Conservation (phyloP, 129 eudicot species). For the Deinandra increscens region DNA sequence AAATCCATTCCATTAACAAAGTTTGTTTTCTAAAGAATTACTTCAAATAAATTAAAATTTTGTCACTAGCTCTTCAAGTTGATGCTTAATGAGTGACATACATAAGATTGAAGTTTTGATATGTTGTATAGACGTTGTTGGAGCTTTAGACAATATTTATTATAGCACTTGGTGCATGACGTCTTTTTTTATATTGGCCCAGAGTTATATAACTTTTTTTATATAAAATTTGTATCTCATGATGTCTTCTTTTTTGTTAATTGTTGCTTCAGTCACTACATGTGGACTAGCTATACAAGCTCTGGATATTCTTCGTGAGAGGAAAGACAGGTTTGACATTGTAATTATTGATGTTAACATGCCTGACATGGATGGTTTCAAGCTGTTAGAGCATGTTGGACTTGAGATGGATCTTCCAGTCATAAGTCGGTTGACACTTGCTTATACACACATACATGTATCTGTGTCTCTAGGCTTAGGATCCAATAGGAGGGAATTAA, state of each 20-base stretch:
- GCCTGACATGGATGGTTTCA: slow-evolving; percentile 99
- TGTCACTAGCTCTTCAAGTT: not conserved
- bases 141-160: not conserved
- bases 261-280: too few species aligned
- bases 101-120: not conserved
- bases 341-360: slow-evolving; percentile 95
- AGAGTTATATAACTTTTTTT: too few species aligned
- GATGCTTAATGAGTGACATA: not conserved
- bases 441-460: not conserved
- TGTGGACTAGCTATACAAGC: slow-evolving; percentile 83
- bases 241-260: too few species aligned
- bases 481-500: too few species aligned
- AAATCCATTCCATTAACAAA: too few species aligned
- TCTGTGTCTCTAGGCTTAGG: not conserved
- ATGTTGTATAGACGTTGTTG: not conserved
- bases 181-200: too few species aligned
- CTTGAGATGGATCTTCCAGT: slow-evolving; percentile 99
- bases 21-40: not conserved
- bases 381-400: slow-evolving; percentile 95
- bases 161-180: too few species aligned
- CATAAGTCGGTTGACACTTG: slow-evolving; percentile 56
- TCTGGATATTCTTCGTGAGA: slow-evolving; percentile 71
- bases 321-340: slow-evolving; percentile 80
- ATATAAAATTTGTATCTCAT: too few species aligned
- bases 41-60: not conserved